A percentile compares a stretch with the other conserved stretches of the same genome.
phyloP scores from a whole-genome alignment of 2,329 filamentous ascomycete species.

The Exophiala phaeomuriformis region DNA sequence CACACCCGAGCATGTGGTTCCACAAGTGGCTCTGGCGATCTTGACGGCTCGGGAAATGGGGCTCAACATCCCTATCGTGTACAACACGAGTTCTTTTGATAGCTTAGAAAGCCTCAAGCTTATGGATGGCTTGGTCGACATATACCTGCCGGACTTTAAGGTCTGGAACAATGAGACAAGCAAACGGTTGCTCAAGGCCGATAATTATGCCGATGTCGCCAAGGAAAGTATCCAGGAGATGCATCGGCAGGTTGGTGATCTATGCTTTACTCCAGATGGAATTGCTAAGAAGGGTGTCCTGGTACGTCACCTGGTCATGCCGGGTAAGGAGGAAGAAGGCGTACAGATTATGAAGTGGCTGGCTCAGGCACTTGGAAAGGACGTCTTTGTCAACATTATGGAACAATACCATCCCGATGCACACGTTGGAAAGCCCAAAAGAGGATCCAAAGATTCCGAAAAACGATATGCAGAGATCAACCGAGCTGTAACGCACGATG shows the following conservation, averaged over 20 bases:
- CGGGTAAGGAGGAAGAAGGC: slow-evolving; percentile 66
- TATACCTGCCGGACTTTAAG: slow-evolving; percentile 86
- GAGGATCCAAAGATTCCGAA: slow-evolving; percentile 35
- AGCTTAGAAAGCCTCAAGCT: slow-evolving; percentile 63
- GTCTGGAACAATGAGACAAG: slow-evolving; percentile 63
- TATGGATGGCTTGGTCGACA: slow-evolving; percentile 72
- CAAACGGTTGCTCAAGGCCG: slow-evolving; percentile 66
- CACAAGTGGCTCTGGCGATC: slow-evolving; percentile 71
- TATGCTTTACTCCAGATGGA: slow-evolving; percentile 74
- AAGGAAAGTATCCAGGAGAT: slow-evolving; percentile 72
- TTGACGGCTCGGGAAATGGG: slow-evolving; percentile 64
- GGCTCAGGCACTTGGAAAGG: slow-evolving; percentile 62
- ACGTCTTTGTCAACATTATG: slow-evolving; percentile 80
- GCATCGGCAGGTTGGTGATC: slow-evolving; percentile 72
- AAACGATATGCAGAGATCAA: slow-evolving; percentile 72
- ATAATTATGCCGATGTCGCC: slow-evolving; percentile 65
- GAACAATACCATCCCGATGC: slow-evolving; percentile 78
- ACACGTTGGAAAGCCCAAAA: slow-evolving; percentile 65
- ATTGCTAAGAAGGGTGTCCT: slow-evolving; percentile 71
- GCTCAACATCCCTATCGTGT: slow-evolving; percentile 65
- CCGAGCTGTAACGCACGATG: slow-evolving; percentile 56
- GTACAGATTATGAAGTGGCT: slow-evolving; percentile 68
- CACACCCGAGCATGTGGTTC: slow-evolving; percentile 79
- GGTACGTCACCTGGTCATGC: slow-evolving; percentile 78
- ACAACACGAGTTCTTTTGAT: slow-evolving; percentile 80